Conservation (phyloP, 108 stramenopile species). For the Skeletonema menzelii region DNA sequence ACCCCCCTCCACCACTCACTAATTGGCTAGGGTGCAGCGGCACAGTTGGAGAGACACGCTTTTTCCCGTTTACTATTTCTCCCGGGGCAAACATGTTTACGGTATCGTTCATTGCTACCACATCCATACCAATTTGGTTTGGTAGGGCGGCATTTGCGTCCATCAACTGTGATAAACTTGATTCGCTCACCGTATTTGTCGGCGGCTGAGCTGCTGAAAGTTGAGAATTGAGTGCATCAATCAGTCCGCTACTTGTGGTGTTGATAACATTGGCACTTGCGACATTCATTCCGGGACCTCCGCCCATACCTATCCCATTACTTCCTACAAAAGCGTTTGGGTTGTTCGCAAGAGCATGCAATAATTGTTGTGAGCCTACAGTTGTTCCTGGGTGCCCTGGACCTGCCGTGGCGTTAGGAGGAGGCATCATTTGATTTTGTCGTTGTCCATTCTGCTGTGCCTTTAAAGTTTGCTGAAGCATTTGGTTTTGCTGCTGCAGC, state of each 20-base stretch:
- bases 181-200: not conserved
- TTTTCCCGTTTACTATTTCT: conserved; percentile 37
- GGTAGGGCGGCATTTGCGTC: not conserved
- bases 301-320: not conserved
- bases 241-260: conserved; percentile 19
- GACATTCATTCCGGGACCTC: not conserved
- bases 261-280: not conserved
- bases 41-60: conserved; percentile 33
- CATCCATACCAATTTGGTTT: not conserved
- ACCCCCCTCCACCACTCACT: not conserved
- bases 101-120: not conserved
- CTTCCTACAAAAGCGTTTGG: not conserved
- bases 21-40: conserved; percentile 41
- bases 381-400: conserved; percentile 11
- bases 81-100: conserved; percentile 12
- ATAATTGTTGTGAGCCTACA: conserved; percentile 24
- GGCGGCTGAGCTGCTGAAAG: conserved; percentile 18
- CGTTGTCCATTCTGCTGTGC: conserved; percentile 19
- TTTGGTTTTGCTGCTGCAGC: conserved; percentile 14
- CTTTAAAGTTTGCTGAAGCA: conserved; percentile 5
- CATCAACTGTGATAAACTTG: not conserved
- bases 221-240: conserved; percentile 40
- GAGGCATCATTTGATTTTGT: conserved; percentile 39
- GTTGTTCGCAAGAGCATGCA: conserved; percentile 12
- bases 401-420: conserved; percentile 6